phyloP scores from a whole-genome alignment of 768 basidiomycete species.

The Cystofilobasidium macerans region DNA sequence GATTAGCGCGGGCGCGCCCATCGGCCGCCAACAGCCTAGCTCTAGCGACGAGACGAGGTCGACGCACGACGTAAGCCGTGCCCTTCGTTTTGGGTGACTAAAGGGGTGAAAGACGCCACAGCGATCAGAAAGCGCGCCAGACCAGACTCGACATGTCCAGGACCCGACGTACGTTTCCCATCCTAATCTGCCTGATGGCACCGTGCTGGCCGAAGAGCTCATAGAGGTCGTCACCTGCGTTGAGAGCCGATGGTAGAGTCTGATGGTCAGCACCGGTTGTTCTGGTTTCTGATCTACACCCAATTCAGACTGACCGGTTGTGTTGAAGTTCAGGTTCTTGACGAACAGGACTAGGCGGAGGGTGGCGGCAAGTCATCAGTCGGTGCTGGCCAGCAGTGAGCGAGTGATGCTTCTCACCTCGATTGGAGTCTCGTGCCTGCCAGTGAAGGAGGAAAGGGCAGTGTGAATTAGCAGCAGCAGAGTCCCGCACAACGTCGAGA shows the following conservation, averaged over 20 bases:
- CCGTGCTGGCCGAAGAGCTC: conserved; percentile 25
- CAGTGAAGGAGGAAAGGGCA: neutral
- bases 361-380: neutral
- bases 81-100: conserved; percentile 26
- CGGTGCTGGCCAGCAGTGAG: neutral
- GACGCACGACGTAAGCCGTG: conserved; percentile 25
- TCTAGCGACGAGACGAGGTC: neutral
- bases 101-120: neutral
- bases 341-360: conserved; percentile 24
- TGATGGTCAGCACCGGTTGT: neutral
- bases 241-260: neutral
- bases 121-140: too few relatives aligned
- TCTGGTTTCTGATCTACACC: neutral
- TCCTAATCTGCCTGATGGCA: conserved; percentile 22
- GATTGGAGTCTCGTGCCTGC: conserved; percentile 15
- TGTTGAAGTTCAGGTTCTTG: conserved; percentile 28
- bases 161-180: conserved; percentile 21
- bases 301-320: conserved; percentile 21
- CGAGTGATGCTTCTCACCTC: neutral
- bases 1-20: too few relatives aligned
- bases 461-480: too few relatives aligned
- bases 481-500: too few relatives aligned
- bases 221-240: conserved; percentile 18
- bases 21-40: too few relatives aligned
- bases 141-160: neutral